These are phyloP conservation scores for Exophiala sp. DNA, from an alignment of 2,329 filamentous ascomycete genomes.

Conservation along the genomic window DNA sequence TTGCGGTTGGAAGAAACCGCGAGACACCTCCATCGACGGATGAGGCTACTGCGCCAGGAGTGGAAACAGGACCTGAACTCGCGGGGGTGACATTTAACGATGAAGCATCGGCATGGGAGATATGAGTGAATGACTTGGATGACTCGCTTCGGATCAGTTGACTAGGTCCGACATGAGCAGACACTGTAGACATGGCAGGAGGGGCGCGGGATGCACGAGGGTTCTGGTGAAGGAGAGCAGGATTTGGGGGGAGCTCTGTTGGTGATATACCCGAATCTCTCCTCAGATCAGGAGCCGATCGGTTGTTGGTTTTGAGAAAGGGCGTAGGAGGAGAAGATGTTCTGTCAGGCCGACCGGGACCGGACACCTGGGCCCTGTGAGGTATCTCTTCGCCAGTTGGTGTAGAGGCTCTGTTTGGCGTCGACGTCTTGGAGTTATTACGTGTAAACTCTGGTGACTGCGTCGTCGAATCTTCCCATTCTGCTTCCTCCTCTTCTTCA, in stretches of 20 bases:
- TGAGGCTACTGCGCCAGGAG: constrained; percentile 36
- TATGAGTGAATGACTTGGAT: constrained; percentile 28
- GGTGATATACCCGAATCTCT: constrained; percentile 8
- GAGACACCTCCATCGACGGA: constrained; percentile 46
- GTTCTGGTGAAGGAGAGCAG: constrained; percentile 28
- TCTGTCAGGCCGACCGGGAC: constrained; percentile 2
- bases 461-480: constrained; percentile 45
- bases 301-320: constrained; percentile 18
- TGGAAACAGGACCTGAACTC: constrained; percentile 27
- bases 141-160: constrained; percentile 26
- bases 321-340: constrained; percentile 22
- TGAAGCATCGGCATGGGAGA: constrained; percentile 35
- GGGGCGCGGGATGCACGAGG: constrained; percentile 41
- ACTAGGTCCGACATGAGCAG: constrained; percentile 39
- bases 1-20: constrained; percentile 38
- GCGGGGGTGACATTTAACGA: constrained; percentile 33
- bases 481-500: constrained; percentile 39
- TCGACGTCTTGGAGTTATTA: constrained; percentile 37
- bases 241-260: constrained; percentile 19
- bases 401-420: constrained; percentile 21
- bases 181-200: constrained; percentile 46
- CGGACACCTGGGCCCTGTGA: constrained; percentile 7
- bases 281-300: constrained; percentile 25
- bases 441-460: constrained; percentile 45
- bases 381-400: constrained; percentile 18